phyloP scores from a whole-genome alignment of 2,329 filamentous ascomycete species.

The Coniochaeta sp. region DNA sequence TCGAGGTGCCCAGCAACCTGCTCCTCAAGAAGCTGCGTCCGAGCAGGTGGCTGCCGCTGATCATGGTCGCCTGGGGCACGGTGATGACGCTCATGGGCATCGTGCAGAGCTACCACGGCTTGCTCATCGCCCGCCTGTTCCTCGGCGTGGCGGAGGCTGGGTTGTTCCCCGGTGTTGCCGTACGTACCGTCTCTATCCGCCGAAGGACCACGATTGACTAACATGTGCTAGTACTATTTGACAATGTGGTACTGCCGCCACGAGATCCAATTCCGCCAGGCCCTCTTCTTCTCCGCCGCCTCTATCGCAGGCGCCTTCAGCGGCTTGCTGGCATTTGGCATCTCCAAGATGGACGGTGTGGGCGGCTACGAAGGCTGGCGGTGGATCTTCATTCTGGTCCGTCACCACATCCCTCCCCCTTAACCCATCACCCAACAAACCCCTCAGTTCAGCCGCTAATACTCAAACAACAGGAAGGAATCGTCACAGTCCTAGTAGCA shows the following conservation, averaged over 20 bases:
- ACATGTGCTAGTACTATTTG: constrained; percentile 39
- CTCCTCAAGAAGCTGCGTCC: constrained; percentile 69
- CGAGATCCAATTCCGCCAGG: constrained; percentile 48
- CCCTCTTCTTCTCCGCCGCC: constrained; percentile 77
- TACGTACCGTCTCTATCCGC: constrained; percentile 14
- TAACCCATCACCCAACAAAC: too few relatives aligned
- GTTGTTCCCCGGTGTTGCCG: constrained; percentile 56
- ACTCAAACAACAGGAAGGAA: constrained; percentile 7
- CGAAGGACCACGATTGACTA: background rate
- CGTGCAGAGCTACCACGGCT: constrained; percentile 39
- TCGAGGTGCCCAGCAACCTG: constrained; percentile 72
- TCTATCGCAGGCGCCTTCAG: constrained; percentile 74
- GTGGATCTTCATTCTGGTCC: constrained; percentile 56
- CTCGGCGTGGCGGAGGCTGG: constrained; percentile 63
- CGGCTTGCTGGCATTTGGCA: constrained; percentile 63
- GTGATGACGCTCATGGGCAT: constrained; percentile 47
- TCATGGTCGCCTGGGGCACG: constrained; percentile 58
- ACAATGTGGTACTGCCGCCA: constrained; percentile 55
- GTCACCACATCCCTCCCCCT: constrained; percentile 43
- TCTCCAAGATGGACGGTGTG: constrained; percentile 61
- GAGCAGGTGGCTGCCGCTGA: constrained; percentile 65
- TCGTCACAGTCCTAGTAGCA: constrained; percentile 45
- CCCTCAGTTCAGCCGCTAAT: constrained; percentile 47
- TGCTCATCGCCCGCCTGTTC: constrained; percentile 45
- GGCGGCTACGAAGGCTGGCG: constrained; percentile 53